Conservation (phyloP, 2,329 filamentous ascomycete species). For the Tolypocladium pustulatum region DNA sequence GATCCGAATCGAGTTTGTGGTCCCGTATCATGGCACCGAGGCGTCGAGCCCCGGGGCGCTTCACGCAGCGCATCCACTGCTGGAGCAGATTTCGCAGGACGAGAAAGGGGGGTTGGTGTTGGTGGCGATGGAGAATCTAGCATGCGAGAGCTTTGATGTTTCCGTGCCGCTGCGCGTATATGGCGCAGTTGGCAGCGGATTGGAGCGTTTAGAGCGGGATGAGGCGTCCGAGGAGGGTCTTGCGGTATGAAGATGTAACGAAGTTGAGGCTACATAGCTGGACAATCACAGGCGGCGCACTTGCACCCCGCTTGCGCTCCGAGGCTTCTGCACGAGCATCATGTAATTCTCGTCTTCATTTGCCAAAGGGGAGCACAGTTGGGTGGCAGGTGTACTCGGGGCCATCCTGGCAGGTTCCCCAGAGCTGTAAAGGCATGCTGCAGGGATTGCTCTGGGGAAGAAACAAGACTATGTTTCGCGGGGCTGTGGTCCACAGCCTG, state of each 20-base stretch:
- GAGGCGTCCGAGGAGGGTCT: constrained; percentile 39
- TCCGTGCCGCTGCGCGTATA: constrained; percentile 78
- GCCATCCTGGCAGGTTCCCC: no score
- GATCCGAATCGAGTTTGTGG: constrained; percentile 85
- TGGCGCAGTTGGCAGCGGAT: constrained; percentile 46
- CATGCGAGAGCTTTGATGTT: constrained; percentile 86
- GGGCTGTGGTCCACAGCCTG: background rate
- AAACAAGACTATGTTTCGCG: background rate
- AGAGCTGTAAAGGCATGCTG: background rate
- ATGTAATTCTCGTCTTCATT: background rate
- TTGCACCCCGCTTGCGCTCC: background rate
- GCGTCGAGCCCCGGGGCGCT: constrained; percentile 9
- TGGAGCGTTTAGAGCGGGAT: constrained; percentile 46
- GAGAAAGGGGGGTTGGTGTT: constrained; percentile 65
- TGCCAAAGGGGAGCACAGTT: background rate
- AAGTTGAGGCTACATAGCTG: background rate
- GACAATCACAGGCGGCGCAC: background rate
- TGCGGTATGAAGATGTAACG: constrained; percentile 19
- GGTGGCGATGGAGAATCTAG: constrained; percentile 66
- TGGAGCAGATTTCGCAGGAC: constrained; percentile 71
- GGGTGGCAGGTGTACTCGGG: no score
- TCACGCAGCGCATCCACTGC: constrained; percentile 33
- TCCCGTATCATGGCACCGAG: constrained; percentile 42
- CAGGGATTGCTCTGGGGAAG: background rate
- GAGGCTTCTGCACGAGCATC: background rate